phyloP scores from a whole-genome alignment of 768 basidiomycete genomes.

The Neoboletus brunneissimus region DNA sequence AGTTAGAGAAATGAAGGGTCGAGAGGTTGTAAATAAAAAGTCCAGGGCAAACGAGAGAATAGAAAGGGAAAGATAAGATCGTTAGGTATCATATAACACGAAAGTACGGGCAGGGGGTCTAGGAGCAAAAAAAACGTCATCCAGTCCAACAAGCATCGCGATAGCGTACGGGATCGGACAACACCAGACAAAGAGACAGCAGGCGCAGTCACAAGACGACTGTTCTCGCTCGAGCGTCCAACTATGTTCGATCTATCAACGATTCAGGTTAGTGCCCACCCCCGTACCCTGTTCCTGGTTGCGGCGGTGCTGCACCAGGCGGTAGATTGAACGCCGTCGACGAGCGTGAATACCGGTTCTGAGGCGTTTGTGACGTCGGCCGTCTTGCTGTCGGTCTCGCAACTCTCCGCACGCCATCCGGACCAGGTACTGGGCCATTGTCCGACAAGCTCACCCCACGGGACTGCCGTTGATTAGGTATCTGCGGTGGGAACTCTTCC shows the following conservation, averaged over 20 bases:
- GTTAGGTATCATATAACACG: slow-evolving; percentile 12
- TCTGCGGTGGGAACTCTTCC: slow-evolving; percentile 32
- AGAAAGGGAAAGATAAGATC: not conserved
- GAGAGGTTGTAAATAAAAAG: not conserved
- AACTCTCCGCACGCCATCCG: slow-evolving; percentile 78
- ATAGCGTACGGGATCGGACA: slow-evolving; percentile 1
- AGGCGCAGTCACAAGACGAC: not conserved
- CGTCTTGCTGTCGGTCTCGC: slow-evolving; percentile 56
- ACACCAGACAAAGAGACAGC: not conserved
- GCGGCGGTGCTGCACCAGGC: slow-evolving; percentile 73
- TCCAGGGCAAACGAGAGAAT: slow-evolving; percentile 13
- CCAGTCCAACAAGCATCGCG: slow-evolving; percentile 12
- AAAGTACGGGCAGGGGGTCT: not conserved
- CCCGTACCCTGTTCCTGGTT: slow-evolving; percentile 31
- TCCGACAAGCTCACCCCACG: slow-evolving; percentile 82
- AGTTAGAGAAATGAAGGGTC: slow-evolving; percentile 4
- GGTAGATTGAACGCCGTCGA: slow-evolving; percentile 55
- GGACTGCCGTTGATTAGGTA: slow-evolving; percentile 21
- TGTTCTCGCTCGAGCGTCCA: slow-evolving; percentile 7
- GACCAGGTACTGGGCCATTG: slow-evolving; percentile 75
- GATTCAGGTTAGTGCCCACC: slow-evolving; percentile 6
- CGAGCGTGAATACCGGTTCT: slow-evolving; percentile 71
- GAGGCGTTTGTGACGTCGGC: slow-evolving; percentile 56
- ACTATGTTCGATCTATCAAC: not conserved
- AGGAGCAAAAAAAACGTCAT: slow-evolving; percentile 1